Base-by-base conservation (phyloP, 83 land plant species). In the Larix sibirica region DNA sequence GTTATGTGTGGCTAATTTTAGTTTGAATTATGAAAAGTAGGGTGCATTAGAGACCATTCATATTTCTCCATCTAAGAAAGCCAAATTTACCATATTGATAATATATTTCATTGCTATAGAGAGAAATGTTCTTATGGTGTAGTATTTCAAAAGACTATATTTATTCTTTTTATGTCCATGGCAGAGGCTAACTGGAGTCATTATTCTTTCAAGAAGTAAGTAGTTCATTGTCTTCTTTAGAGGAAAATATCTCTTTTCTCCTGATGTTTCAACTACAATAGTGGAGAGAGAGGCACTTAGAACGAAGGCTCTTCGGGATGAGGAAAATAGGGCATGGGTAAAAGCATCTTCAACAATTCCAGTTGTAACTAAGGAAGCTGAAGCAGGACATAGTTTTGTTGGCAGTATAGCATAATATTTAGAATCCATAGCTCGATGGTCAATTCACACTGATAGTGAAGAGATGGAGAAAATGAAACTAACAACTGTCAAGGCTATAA, bases 151-250 rank as follows among this genome's bases (percentile, higher is more conserved):
- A 73, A 18, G 77, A 77, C 14, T 56, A 28, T 24, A 7, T 40
- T 28, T 77, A 77, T 77, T 50, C 9, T 2, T 16, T 1, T 77
- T 31, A 33, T 81, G 10, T 81, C 67, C 40, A 31, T 28, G 90
- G 87, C 95, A 97, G 99, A 88, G 77, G 82, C 87, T 97, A 79
- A 97, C 99, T 3, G 99, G 99, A 66, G 98, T 96, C 18, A 80
- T 83, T 36, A 86, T 97, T 78, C 94, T 97, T 60, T 91, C 98
- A 23, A 90, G 98, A 85, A 94, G 91, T 91, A 97, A 94, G 84
- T 92, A 93, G 58, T 96, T 85, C 82, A 81, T 97, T 54, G 92
- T 92, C 13, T 89, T 95, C 77, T 96, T 93, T 78, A 88, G 99
- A 81, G 99, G 99, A n/a, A 97, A 94, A 65, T 91, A 93, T 81